phyloP scores from a whole-genome alignment of 768 basidiomycete genomes.

The Leccinum barrowsii region DNA sequence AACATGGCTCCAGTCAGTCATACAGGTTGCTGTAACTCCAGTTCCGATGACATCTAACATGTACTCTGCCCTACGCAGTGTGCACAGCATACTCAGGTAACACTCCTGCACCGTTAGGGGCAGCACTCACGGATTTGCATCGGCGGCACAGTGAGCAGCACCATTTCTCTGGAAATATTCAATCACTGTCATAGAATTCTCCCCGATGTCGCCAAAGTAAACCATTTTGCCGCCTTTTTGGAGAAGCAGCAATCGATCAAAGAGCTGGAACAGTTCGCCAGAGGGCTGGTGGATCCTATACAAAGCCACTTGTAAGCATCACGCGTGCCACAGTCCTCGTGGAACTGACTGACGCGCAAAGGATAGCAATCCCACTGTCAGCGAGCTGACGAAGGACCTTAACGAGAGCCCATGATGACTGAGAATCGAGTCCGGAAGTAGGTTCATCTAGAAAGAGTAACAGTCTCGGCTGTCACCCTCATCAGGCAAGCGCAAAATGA shows the following conservation, averaged over 20 bases:
- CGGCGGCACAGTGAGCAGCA: slow-evolving; percentile 12
- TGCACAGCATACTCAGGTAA: neutral
- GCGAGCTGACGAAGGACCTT: slow-evolving; percentile 49
- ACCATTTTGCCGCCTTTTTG: slow-evolving; percentile 48
- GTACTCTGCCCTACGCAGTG: slow-evolving; percentile 38
- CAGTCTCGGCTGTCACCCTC: too few species aligned
- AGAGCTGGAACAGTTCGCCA: slow-evolving; percentile 47
- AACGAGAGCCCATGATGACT: slow-evolving; percentile 42
- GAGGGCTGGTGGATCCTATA: slow-evolving; percentile 35
- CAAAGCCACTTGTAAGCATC: neutral
- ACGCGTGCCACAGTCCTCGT: too few species aligned
- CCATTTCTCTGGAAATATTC: slow-evolving; percentile 25
- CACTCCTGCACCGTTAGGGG: too few species aligned
- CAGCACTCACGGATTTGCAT: slow-evolving; percentile 25
- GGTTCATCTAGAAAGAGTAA: too few species aligned
- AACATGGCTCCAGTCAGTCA: slow-evolving; percentile 46
- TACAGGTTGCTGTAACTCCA: slow-evolving; percentile 44
- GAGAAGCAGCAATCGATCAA: slow-evolving; percentile 49
- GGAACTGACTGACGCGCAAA: slow-evolving; percentile 43
- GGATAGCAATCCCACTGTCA: slow-evolving; percentile 51
- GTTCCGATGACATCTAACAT: slow-evolving; percentile 56
- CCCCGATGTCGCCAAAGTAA: slow-evolving; percentile 39
- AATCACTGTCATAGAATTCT: slow-evolving; percentile 20
- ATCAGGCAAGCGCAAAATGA: too few species aligned
- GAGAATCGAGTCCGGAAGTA: too few species aligned